Evolutionary conservation across 345 rosid genomes (phyloP), one percentile per base, ranked within the genome.

Genomic region (Eucalyptus brandiana): DNA sequence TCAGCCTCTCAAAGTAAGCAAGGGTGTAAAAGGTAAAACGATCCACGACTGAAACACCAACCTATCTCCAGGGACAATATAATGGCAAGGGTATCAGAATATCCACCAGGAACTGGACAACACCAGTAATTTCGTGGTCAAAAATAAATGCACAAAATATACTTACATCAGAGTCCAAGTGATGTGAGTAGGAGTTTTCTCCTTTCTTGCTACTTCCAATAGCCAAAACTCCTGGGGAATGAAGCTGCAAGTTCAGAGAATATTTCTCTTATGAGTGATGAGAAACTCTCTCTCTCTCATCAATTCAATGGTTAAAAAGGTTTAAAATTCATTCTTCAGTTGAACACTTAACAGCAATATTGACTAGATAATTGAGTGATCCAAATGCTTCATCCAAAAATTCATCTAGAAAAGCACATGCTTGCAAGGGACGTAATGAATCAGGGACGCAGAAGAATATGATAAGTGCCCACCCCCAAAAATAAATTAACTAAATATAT

Each of bases 181-280:
- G 99, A 94, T 98, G 99, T 32, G 99, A 98, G 90, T 97, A 98
- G n/a, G 99, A 98, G 93, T 95, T 98, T 92, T 98, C 99, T 91
- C 98, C 99, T 94, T 97, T 98, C 94, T 90, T 93, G 94, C 99
- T 98, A 91, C 99, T 97, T 90, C 99, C 99, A 91, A 98, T 96
- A 34, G 99, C 96, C 96, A 98, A 94, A 92, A 94, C 99, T 91
- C 97, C 99, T 87, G 98, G 98, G 34, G 99, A 98, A 72, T 94
- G 99, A 90, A 98, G 97, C 99, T 97, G 94, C 86, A 49, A 76
- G 89, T n/a, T 51, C 87, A 87, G 83, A 30, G 21, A 87, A 83
- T 14, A 53, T 49, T 48, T 42, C 81, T 53, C 69, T 53, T 51
- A 60, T 87, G 11, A 54, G 60, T 76, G 47, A 76, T 14, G 7